Evolutionary conservation across 2,329 filamentous ascomycete genomes (phyloP), one percentile per base, ranked within the genome.

Genomic region (Penicillium sp.): DNA sequence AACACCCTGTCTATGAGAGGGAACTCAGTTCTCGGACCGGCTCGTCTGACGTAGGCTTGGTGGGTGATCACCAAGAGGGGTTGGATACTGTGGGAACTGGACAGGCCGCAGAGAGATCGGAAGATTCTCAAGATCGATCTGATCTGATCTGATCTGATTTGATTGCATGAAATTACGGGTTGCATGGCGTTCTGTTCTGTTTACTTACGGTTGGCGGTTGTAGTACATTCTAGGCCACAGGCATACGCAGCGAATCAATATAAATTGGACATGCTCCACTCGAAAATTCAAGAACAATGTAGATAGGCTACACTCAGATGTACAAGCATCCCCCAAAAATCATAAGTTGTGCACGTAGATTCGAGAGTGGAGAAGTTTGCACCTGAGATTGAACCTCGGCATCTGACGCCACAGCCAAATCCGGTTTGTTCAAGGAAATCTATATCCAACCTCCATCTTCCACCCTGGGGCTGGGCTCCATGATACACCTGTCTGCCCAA

Each of bases 1-100:
- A 76, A 53, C 68, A 73, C 35, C 55, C 65, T n/a, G 63, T 70
- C 11, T 78, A 78, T 62, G 63, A 68, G 33, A 52, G 63, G 28
- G 57, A 69, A 35, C 60, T 75, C 5, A 58, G 64, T 55, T 56
- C 59, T 39, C 60, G 53, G 7, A 35, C 54, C 14, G 33, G 40
- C 14, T 35, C 36, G 33, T 14, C 51, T 22, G 40, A 25, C 7
- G n/a, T 30, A 18, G 41, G 39, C 16, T 22, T 27, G 4, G 13
- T 11, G 24, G n/a, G 22, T 30, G 43, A 54, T 48, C 35, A 20
- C 8, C 18, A 44, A 18, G 5, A 31, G 22, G 41, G 10, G 6
- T 13, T n/a, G 28, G 41, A 44, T 27, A 44, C 25, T 14, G n/a
- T 14, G 25, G 28, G 8, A n/a, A 31, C 41, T 20, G 41, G 9